Percentiles rank a stretch among this genome's conserved stretches.
Evolutionary conservation across 768 basidiomycete genomes (phyloP).

Genomic region (Pisolithus microcarpus): DNA sequence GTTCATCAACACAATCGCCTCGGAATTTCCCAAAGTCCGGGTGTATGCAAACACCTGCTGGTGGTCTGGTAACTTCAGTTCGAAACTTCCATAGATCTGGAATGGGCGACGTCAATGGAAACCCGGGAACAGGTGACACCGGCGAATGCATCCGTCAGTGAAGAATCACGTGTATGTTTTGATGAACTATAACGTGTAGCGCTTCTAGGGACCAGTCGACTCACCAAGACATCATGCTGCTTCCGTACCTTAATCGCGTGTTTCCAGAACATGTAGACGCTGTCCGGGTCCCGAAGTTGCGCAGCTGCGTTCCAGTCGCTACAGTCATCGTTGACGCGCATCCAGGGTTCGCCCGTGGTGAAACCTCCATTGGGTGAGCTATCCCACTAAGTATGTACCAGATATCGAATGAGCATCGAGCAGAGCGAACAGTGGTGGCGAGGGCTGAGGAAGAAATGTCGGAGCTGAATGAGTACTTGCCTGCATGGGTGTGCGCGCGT

Average conservation of each 20-base stretch:
- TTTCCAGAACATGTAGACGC: conserved; percentile 59
- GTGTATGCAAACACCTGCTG: conserved; percentile 50
- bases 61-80: conserved; percentile 38
- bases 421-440: not conserved
- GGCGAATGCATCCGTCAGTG: too few relatives aligned
- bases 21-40: conserved; percentile 29
- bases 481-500: conserved; percentile 66
- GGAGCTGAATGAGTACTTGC: conserved; percentile 22
- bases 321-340: conserved; percentile 68
- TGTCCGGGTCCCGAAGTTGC: conserved; percentile 42
- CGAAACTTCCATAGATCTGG: conserved; percentile 59
- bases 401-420: not conserved
- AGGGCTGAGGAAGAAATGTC: not conserved
- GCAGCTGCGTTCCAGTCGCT: conserved; percentile 47
- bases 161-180: too few relatives aligned
- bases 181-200: not conserved
- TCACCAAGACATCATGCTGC: conserved; percentile 45
- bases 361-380: conserved; percentile 51
- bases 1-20: conserved; percentile 42
- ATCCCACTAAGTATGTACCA: conserved; percentile 44
- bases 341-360: conserved; percentile 61
- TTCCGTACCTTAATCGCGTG: conserved; percentile 47
- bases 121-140: not conserved
- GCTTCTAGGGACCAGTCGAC: conserved; percentile 9
- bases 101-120: not conserved